Conservation (phyloP, 768 basidiomycete genomes). For the Leccinum imitatum region DNA sequence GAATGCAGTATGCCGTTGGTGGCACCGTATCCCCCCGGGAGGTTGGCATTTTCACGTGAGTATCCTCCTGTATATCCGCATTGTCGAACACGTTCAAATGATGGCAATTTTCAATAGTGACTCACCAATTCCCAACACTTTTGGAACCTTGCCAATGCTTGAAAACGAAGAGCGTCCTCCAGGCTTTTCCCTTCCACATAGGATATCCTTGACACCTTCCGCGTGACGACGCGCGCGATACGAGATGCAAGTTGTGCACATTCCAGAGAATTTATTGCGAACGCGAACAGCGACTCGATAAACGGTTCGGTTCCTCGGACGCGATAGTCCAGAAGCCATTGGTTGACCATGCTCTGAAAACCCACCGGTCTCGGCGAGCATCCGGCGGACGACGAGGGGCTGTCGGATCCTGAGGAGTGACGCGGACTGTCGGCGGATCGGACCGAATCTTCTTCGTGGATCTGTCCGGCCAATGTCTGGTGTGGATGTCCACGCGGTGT, state of each 20-base stretch:
- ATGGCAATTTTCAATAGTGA: not conserved
- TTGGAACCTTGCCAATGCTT: slow-evolving; percentile 17
- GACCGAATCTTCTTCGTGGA: not conserved
- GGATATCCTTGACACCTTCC: slow-evolving; percentile 8
- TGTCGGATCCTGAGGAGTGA: slow-evolving; percentile 14
- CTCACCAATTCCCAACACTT: slow-evolving; percentile 18
- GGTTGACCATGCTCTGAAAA: slow-evolving; percentile 17
- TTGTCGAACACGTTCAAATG: not conserved
- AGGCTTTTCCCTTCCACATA: slow-evolving; percentile 12
- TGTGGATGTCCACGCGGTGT: not conserved
- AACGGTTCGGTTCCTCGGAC: slow-evolving; percentile 15
- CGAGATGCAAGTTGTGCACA: slow-evolving; percentile 16
- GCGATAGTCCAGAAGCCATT: slow-evolving; percentile 26
- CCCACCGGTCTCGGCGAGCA: slow-evolving; percentile 2
- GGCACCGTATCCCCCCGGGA: not conserved
- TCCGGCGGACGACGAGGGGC: slow-evolving; percentile 7
- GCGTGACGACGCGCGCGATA: slow-evolving; percentile 13
- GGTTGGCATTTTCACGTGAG: slow-evolving; percentile 5
- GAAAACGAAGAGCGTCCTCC: slow-evolving; percentile 13
- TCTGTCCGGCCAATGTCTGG: not conserved
- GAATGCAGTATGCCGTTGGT: slow-evolving; percentile 21
- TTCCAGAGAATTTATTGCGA: slow-evolving; percentile 13
- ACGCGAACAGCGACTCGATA: slow-evolving; percentile 17
- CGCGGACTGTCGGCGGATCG: not conserved
- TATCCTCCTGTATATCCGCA: slow-evolving; percentile 13